phyloP scores from a whole-genome alignment of 2,329 filamentous ascomycete species.

The Dendryphion nanum region DNA sequence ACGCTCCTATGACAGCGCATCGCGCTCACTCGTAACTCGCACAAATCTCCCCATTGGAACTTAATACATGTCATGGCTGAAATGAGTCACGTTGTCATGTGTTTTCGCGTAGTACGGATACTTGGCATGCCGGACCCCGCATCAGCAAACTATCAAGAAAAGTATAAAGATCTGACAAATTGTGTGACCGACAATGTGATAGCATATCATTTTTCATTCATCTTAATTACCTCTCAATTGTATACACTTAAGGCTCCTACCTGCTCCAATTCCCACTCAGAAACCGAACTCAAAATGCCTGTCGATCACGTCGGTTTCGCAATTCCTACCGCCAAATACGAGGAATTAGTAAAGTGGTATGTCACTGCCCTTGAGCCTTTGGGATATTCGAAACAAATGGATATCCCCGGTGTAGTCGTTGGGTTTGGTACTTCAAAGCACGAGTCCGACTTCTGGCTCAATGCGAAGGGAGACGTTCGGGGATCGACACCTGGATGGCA shows the following conservation, averaged over 20 bases:
- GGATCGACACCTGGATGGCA: slow-evolving; percentile 12
- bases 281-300: not conserved
- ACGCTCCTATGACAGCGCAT: too few relatives aligned
- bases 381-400: slow-evolving; percentile 21
- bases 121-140: not conserved
- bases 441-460: not conserved
- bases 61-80: too few relatives aligned
- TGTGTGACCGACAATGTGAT: not conserved
- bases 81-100: not conserved
- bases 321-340: slow-evolving; percentile 15
- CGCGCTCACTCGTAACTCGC: too few relatives aligned
- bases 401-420: slow-evolving; percentile 3
- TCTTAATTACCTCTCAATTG: not conserved
- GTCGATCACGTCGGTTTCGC: slow-evolving; percentile 21
- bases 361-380: slow-evolving; percentile 23
- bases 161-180: not conserved
- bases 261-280: too few relatives aligned
- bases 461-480: not conserved
- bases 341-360: slow-evolving; percentile 21
- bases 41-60: too few relatives aligned
- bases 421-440: not conserved
- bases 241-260: too few relatives aligned
- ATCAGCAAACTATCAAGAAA: not conserved
- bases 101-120: not conserved
- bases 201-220: not conserved